A percentile compares a stretch with the other conserved stretches of the same genome.
phyloP scores from a whole-genome alignment of 176 grass and related monocot genomes.

The Puccinellia tenuiflora region DNA sequence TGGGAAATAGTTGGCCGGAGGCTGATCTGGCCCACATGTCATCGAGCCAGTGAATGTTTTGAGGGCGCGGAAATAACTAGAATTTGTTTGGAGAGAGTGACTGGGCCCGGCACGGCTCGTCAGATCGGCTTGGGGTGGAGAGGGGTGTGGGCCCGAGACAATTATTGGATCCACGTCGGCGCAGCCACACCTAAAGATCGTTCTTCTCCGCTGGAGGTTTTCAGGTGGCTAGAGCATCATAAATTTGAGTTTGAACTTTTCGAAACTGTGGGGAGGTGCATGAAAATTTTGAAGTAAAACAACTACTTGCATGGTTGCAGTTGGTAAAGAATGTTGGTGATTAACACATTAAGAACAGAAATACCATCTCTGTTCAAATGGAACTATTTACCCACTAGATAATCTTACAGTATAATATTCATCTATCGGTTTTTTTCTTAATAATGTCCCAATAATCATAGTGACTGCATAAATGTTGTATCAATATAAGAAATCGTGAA shows the following conservation, averaged over 20 bases:
- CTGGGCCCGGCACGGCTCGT: slow-evolving; percentile 22
- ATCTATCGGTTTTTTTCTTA: no score
- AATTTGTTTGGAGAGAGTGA: slow-evolving; percentile 18
- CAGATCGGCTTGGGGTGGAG: neutral
- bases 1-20: neutral
- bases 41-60: neutral
- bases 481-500: no score
- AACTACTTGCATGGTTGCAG: no score
- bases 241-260: neutral
- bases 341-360: no score
- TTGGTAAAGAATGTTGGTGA: no score
- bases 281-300: no score
- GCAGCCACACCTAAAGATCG: neutral
- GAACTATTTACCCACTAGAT: no score
- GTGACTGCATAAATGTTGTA: no score
- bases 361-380: no score
- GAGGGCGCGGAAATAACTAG: neutral
- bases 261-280: no score
- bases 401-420: no score
- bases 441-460: no score
- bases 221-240: neutral
- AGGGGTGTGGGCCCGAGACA: slow-evolving; percentile 12
- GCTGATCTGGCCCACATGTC: neutral
- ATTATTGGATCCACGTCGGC: slow-evolving; percentile 46
- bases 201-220: neutral